A percentile compares a stretch with the other conserved stretches of the same genome.
phyloP scores from a whole-genome alignment of 2,329 filamentous ascomycete genomes.

The Diplocarpon mali region DNA sequence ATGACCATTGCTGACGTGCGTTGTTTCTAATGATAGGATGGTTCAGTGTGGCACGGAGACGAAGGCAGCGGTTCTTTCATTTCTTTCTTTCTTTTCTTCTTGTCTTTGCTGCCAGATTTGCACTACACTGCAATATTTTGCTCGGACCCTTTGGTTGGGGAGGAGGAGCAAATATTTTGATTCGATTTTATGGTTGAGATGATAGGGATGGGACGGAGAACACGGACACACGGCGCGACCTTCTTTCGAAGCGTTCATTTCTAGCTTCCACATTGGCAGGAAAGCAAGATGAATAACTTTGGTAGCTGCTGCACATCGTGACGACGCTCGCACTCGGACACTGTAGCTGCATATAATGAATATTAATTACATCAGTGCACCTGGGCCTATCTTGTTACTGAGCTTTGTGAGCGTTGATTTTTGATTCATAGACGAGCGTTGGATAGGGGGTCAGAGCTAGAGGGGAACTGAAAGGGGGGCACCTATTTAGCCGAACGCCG shows the following conservation, averaged over 20 bases:
- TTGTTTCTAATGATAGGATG: slow-evolving; percentile 21
- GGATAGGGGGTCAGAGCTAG: no score
- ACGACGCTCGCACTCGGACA: slow-evolving; percentile 14
- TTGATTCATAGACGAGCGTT: no score
- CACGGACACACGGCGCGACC: not conserved
- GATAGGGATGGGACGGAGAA: slow-evolving; percentile 3
- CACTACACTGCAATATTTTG: slow-evolving; percentile 10
- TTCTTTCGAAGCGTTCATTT: not conserved
- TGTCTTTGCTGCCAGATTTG: slow-evolving; percentile 8
- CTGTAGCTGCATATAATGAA: slow-evolving; percentile 20
- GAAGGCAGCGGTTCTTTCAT: slow-evolving; percentile 7
- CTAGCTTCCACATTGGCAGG: not conserved
- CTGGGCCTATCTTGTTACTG: not conserved
- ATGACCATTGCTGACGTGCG: not conserved
- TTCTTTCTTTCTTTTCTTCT: slow-evolving; percentile 5
- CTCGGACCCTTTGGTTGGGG: slow-evolving; percentile 4
- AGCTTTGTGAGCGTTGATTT: no score
- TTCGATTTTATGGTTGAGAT: slow-evolving; percentile 11
- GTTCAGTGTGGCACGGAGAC: slow-evolving; percentile 7
- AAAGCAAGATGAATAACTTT: not conserved
- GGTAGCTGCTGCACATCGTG: not conserved
- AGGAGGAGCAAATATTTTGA: slow-evolving; percentile 8
- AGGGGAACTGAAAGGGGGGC: no score
- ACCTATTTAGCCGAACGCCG: no score
- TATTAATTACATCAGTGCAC: slow-evolving; percentile 7